Base-by-base conservation (phyloP, 2,329 filamentous ascomycete species). In the Colletotrichum coccodes region DNA sequence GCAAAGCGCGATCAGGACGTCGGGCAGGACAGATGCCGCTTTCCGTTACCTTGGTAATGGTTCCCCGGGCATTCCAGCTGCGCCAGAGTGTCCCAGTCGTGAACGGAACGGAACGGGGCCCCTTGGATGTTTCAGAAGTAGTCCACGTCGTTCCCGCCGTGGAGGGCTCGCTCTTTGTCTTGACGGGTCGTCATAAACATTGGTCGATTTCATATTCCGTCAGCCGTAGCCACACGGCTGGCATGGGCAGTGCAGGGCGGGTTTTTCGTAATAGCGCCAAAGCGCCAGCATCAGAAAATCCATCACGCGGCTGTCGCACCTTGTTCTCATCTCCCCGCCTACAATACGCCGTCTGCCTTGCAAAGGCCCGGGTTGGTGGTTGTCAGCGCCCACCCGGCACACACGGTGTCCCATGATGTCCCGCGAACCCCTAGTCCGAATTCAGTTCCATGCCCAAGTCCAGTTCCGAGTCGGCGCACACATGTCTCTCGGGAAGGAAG, bases 61-160 rank as follows among this genome's bases (percentile, higher is more conserved):
- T 9, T 26, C 36, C 36, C 32, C 42, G 30, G 26, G 34, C 36
- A 34, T 38, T 56, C 52, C 52, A 42, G 16, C 52, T 28, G 34
- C 26, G 21, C 36, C 23, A 56, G 23, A 21, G 26, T 30, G 14
- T 32, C 26, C 7, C 3, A 21, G 28, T 56, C 6, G 34, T 40
- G 34, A 56, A 28, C 59, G 59, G 34, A n/a, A 52, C 50, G 49
- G 50, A 34, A 32, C 26, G 16, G 34, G 42, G 40, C 38, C 32
- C 38, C 32, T 12, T 38, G 50, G 34, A 53, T 42, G 52, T 64
- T 57, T 52, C 60, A 57, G 60, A 67, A 28, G 36, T 32, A 38
- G 50, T 16, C 34, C 18, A 11, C 54, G 23, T n/a, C 53, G 34
- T 18, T 16, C 21, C 38, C 40, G 12, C 34, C n/a, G 53, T 16